A percentile compares a stretch with the other conserved stretches of the same genome.
These are phyloP conservation scores for Lantana camara DNA, from an alignment of 257 asterid genomes.

Conservation along the genomic window DNA sequence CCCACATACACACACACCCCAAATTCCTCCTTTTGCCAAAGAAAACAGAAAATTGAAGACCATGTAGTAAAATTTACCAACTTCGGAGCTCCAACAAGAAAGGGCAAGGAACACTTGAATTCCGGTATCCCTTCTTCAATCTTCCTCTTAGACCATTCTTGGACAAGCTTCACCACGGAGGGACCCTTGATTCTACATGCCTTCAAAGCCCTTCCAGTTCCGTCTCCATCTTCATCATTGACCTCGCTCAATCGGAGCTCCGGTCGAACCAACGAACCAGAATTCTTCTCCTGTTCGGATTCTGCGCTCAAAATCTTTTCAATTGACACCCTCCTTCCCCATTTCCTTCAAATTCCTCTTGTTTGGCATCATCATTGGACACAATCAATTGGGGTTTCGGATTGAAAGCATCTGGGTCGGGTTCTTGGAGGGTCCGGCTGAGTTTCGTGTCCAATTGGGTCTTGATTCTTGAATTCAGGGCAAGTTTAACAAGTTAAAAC, in stretches of 20 bases:
- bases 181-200: conserved; percentile 29
- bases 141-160: conserved; percentile 50
- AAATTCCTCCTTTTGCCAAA: too few species aligned
- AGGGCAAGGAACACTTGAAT: conserved; percentile 49
- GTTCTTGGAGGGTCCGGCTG: conserved; percentile 15
- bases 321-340: conserved; percentile 18
- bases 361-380: conserved; percentile 1
- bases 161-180: conserved; percentile 31
- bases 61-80: conserved; percentile 42
- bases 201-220: conserved; percentile 24
- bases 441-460: conserved; percentile 7
- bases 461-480: conserved; percentile 34
- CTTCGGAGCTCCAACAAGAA: conserved; percentile 62
- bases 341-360: conserved; percentile 9
- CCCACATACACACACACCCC: too few species aligned
- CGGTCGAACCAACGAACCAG: conserved; percentile 9
- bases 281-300: too few species aligned
- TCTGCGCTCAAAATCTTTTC: neutral
- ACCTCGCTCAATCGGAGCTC: conserved; percentile 21
- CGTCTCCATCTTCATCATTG: conserved; percentile 25
- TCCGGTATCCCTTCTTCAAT: conserved; percentile 51
- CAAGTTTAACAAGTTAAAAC: too few species aligned
- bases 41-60: neutral
- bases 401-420: conserved; percentile 16
- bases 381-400: too few species aligned